Conservation (phyloP, 1,284 basidiomycete species). For the Singerocomus inundabilis region DNA sequence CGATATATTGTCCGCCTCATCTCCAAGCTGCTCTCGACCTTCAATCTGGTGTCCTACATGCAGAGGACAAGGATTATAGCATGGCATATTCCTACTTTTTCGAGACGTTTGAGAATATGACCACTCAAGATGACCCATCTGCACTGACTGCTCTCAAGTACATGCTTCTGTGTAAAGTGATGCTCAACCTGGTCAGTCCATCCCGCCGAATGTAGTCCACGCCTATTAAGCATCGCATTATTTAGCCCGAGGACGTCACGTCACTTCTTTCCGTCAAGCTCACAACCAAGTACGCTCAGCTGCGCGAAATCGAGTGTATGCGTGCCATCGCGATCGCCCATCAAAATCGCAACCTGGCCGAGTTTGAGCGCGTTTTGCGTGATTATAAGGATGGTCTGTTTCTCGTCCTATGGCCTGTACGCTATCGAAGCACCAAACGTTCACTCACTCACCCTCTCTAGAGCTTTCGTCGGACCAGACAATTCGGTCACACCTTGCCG, state of each 20-base stretch:
- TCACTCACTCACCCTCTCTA: too few species aligned
- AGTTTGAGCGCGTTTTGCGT: slow-evolving; percentile 85
- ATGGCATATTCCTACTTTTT: slow-evolving; percentile 98
- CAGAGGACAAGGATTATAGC: slow-evolving; percentile 97
- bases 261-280: slow-evolving; percentile 86
- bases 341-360: slow-evolving; percentile 83
- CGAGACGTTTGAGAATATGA: slow-evolving; percentile 88
- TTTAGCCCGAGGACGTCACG: slow-evolving; percentile 89
- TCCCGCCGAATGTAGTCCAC: neutral
- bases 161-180: slow-evolving; percentile 97
- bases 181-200: slow-evolving; percentile 82
- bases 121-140: slow-evolving; percentile 68
- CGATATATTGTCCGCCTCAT: slow-evolving; percentile 95
- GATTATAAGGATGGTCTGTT: slow-evolving; percentile 82
- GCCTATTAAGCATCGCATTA: neutral
- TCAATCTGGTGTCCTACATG: slow-evolving; percentile 89
- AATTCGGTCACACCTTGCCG: slow-evolving; percentile 90
- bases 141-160: slow-evolving; percentile 92
- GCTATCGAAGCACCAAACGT: neutral
- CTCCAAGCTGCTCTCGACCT: slow-evolving; percentile 93
- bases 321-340: slow-evolving; percentile 92
- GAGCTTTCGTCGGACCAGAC: slow-evolving; percentile 93
- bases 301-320: slow-evolving; percentile 92
- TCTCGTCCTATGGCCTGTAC: neutral
- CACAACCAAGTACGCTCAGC: slow-evolving; percentile 79